Evolutionary conservation across 768 basidiomycete genomes (phyloP), one percentile per base, ranked within the genome.

Genomic region (Mycena belliarum): DNA sequence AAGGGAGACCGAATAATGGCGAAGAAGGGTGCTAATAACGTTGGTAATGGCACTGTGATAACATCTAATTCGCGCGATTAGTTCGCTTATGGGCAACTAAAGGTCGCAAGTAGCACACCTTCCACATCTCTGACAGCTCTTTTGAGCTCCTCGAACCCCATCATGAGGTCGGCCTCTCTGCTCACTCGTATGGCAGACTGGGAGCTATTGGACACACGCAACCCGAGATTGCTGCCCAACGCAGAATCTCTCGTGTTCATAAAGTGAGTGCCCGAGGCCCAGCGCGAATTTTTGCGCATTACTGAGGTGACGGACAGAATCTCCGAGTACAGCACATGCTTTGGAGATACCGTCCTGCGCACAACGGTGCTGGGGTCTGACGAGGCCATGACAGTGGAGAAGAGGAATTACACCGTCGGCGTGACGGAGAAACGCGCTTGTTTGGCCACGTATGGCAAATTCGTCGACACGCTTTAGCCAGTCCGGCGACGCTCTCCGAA

Each of bases 221-320:
- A 81, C 26, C 91, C 91, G 40, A 90, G 82, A 65, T 86, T 88
- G 66, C 79, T 87, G 45, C 89, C 89, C 38, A 93, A 74, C 2
- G 84, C 81, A 20, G 86, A 82, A 66, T 88, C 88, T 61, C 83
- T 79, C 48, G 82, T 74, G 51, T 80, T 79, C 66, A 84, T 78
- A 24, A 82, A 82, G 66, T 86, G 83, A 25, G 82, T 82, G 43
- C 83, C 82, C 14, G 90, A 85, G 18, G 95, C 90, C 96, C 96
- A 98, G 42, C 97, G 85, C 44, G 95, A 94, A 75, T 98, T 98
- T 78, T 95, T 93, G 72, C 96, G 91, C 95, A 99, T 98, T 20
- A 86, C 82, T 2, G 92, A 90, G 33, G 94, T 97, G 63, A 98
- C 92, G 18, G 91, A 80, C 49, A 95, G 82, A 59, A 98, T 90